Percentiles rank a stretch among this genome's conserved stretches.
Evolutionary conservation across 805 yeast species (phyloP).

Genomic region (Pichia californica): DNA sequence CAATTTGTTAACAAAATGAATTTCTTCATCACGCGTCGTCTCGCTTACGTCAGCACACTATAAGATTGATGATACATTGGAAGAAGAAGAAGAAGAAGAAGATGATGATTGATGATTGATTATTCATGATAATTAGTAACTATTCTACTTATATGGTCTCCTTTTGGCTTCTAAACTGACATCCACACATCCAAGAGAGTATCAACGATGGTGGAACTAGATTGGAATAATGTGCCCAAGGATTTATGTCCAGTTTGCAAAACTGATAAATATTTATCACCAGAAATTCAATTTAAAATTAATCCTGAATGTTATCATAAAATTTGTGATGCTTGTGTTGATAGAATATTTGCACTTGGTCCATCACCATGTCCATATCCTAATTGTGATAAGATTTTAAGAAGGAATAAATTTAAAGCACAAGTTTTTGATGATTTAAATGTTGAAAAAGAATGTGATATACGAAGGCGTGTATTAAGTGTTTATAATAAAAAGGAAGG

Average conservation of each 20-base stretch:
- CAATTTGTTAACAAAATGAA: no score
- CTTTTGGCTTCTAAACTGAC: no score
- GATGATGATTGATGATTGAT: no score
- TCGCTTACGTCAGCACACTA: no score
- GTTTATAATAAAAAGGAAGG: constrained; percentile 76
- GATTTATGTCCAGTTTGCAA: constrained; percentile 92
- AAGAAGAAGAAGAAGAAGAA: no score
- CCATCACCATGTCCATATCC: constrained; percentile 97
- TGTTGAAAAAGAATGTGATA: constrained; percentile 90
- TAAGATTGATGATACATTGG: no score
- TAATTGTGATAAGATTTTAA: constrained; percentile 76
- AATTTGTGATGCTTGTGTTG: constrained; percentile 96
- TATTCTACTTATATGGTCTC: no score
- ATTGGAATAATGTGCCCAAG: constrained; percentile 30
- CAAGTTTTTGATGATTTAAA: constrained; percentile 87
- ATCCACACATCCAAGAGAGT: no score
- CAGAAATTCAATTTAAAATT: constrained; percentile 84
- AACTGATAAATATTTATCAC: constrained; percentile 88
- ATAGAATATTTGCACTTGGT: constrained; percentile 86
- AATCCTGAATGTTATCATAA: constrained; percentile 98
- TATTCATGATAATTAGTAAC: no score
- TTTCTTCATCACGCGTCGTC: no score
- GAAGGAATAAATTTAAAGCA: constrained; percentile 85
- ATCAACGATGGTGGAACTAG: constrained; percentile 32
- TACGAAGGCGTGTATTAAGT: constrained; percentile 67